Conservation (phyloP, 257 asterid species). For the Petrea volubilis region DNA sequence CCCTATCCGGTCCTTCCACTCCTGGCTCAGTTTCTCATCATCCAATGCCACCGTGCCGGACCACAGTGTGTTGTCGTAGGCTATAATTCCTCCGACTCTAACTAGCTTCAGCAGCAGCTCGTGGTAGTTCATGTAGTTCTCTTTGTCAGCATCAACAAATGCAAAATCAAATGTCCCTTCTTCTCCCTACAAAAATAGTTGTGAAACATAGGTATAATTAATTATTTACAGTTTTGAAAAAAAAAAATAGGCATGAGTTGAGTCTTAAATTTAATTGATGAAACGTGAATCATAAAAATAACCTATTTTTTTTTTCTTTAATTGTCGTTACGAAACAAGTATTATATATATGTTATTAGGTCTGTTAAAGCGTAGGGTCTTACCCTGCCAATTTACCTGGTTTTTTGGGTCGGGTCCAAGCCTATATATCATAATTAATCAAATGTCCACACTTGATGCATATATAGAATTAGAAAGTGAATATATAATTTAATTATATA, state of each 20-base stretch:
- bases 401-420: too few relatives aligned
- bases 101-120: slow-evolving; percentile 44
- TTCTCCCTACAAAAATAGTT: slow-evolving; percentile 33
- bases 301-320: too few relatives aligned
- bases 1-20: slow-evolving; percentile 37
- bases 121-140: slow-evolving; percentile 50
- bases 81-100: slow-evolving; percentile 50
- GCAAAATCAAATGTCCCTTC: slow-evolving; percentile 54
- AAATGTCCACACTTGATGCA: too few relatives aligned
- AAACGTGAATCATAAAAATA: background rate
- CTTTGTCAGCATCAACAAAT: slow-evolving; percentile 61
- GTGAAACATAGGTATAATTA: background rate
- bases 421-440: too few relatives aligned
- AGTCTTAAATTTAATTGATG: background rate
- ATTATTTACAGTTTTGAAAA: background rate
- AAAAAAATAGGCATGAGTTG: background rate
- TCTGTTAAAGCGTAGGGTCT: too few relatives aligned
- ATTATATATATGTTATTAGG: too few relatives aligned
- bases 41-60: slow-evolving; percentile 48
- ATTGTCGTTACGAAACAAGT: too few relatives aligned
- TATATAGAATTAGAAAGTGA: too few relatives aligned
- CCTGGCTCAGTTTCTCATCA: slow-evolving; percentile 39
- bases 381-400: too few relatives aligned
- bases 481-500: too few relatives aligned
- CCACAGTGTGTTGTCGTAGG: slow-evolving; percentile 61